Conservation (phyloP, 2,329 filamentous ascomycete species). For the Fusarium scirpi region DNA sequence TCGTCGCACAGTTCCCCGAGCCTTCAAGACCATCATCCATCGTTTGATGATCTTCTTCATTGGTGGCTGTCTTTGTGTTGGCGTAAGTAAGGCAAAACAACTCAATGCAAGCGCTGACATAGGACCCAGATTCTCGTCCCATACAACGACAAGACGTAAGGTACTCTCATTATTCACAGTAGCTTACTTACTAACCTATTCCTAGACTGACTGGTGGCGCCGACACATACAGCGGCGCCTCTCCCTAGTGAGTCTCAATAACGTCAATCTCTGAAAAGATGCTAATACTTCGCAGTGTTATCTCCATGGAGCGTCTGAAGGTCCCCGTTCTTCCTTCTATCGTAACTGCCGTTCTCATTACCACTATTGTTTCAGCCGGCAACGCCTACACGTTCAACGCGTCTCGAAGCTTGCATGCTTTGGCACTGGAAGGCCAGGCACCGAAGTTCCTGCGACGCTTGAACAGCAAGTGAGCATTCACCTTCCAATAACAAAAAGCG, state of each 20-base stretch:
- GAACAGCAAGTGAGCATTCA: not conserved
- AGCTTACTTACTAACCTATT: too few relatives aligned
- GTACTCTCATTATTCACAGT: too few relatives aligned
- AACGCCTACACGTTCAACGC: constrained; percentile 4
- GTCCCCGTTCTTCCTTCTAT: constrained; percentile 7
- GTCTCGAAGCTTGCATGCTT: constrained; percentile 3
- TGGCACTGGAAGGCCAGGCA: constrained; percentile 4
- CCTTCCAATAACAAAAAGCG: too few relatives aligned
- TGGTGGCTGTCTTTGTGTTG: not conserved
- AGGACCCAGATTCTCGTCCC: not conserved
- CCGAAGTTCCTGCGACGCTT: not conserved
- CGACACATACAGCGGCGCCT: not conserved
- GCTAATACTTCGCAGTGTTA: not conserved
- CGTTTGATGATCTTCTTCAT: constrained; percentile 8
- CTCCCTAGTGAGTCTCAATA: constrained; percentile 6
- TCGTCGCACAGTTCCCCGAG: not conserved
- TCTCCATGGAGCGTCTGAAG: not conserved
- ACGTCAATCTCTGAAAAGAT: too few relatives aligned
- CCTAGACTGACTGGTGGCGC: not conserved
- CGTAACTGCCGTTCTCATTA: constrained; percentile 8
- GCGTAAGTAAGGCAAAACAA: too few relatives aligned
- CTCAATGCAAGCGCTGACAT: too few relatives aligned
- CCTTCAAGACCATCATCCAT: not conserved
- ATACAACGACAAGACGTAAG: not conserved
- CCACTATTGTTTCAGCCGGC: constrained; percentile 6